A percentile compares a stretch with the other conserved stretches of the same genome.
Conservation (phyloP, 2,329 filamentous ascomycete species). For the Lomentospora prolificans region DNA sequence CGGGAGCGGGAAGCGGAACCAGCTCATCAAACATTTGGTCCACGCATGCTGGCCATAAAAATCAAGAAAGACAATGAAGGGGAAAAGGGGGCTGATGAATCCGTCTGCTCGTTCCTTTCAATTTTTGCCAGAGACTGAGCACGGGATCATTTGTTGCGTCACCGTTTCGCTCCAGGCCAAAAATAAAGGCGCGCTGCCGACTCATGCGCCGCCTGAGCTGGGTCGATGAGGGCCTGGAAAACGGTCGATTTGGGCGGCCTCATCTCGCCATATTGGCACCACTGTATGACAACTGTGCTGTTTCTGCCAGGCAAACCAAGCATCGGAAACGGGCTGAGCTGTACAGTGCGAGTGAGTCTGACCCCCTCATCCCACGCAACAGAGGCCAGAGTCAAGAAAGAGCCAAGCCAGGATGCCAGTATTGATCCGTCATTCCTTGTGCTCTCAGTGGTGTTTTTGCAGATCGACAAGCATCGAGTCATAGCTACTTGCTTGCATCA, state of each 20-base stretch:
- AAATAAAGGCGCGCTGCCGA: neutral
- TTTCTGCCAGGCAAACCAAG: neutral
- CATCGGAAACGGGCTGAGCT: neutral
- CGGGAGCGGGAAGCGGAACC: constrained; percentile 1
- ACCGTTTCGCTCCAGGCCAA: neutral
- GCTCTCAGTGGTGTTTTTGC: no score
- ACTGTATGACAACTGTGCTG: neutral
- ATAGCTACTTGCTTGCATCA: neutral
- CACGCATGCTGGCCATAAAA: neutral
- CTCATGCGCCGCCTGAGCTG: neutral
- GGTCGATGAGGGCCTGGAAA: neutral
- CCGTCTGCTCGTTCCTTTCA: no score
- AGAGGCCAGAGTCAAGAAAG: neutral
- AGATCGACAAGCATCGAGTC: neutral
- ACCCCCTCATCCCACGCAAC: neutral
- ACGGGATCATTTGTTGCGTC: neutral
- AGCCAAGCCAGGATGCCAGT: no score
- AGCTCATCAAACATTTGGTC: neutral
- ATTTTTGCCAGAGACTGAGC: neutral
- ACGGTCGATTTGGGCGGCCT: neutral
- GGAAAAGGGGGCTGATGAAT: neutral
- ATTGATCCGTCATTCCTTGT: no score
- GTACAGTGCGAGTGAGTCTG: neutral
- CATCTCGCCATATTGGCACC: constrained; percentile 2
- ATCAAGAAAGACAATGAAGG: neutral